Evolutionary conservation across 208 protist genomes (phyloP), one percentile per base, ranked within the genome.

Genomic region (Leishmania aethiopica): DNA sequence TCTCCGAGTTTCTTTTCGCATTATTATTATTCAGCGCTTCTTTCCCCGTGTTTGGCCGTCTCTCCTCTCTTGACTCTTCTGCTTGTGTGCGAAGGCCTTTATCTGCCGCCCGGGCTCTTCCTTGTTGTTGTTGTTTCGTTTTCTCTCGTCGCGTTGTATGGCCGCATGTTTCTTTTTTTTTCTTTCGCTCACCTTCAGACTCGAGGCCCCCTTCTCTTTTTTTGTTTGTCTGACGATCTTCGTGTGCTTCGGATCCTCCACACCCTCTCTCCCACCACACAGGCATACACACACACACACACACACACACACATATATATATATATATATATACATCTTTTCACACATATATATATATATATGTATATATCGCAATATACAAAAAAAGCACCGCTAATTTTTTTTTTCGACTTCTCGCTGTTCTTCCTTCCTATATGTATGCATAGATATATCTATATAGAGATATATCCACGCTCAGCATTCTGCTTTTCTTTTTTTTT

Each of bases 361-460:
- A 74, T 42, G 53, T 8, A 74, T 40, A 74, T 62, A n/a, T 11
- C 11, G 22, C 1, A 62, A 62, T 62, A 11, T 57, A 22, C 2
- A 57, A 22, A 5, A 10, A 11, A 11, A 25, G 0, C 25, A 2
- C 25, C 10, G 17, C 0, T 42, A 4, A 0, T 42, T 67, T 42
- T 37, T 67, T 13, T 67, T 28, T 40, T 0, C 10, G 62, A 47
- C 45, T 67, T 7, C 1, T 32, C 62, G 51, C 10, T n/a, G 5
- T 32, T 62, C 15, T 55, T 35, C 55, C 53, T 2, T 55, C 7
- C 55, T 22, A 64, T 15, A 73, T 70, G 0, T 25, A 55, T 32
- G 19, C 59, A 57, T 75, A 53, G 0, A 86, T 8, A 59, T 40
- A 45, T 78, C 1, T 78, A 25, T 71, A 53, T 81, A 60, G 77